phyloP scores from a whole-genome alignment of 2,329 filamentous ascomycete species.

The Furcasterigmium furcatum region DNA sequence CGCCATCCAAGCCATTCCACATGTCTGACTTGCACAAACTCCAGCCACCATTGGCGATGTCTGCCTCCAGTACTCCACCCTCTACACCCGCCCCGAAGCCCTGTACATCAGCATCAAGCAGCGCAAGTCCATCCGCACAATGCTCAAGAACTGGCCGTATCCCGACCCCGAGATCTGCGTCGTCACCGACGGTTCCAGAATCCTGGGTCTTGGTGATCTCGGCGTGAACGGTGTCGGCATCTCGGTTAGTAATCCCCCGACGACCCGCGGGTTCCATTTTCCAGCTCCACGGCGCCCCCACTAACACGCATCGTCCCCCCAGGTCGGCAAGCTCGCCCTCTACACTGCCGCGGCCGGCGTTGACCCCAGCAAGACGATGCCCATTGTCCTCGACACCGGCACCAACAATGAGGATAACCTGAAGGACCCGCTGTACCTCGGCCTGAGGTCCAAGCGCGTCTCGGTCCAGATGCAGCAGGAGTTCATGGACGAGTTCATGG shows the following conservation, averaged over 20 bases:
- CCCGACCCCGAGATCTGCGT: constrained; percentile 90
- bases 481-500: constrained; percentile 98
- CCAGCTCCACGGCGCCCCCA: not conserved
- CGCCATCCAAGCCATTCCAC: too few relatives aligned
- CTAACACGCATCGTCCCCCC: constrained; percentile 19
- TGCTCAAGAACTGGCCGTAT: constrained; percentile 92
- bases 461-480: constrained; percentile 75
- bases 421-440: constrained; percentile 78
- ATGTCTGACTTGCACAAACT: too few relatives aligned
- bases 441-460: constrained; percentile 79
- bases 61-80: constrained; percentile 91
- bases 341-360: constrained; percentile 97
- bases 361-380: constrained; percentile 78
- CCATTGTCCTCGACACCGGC: constrained; percentile 65
- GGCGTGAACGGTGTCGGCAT: constrained; percentile 98
- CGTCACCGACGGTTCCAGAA: constrained; percentile 93
- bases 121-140: constrained; percentile 81
- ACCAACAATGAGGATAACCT: constrained; percentile 66
- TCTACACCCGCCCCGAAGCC: constrained; percentile 92
- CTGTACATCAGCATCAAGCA: constrained; percentile 97
- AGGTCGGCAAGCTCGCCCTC: constrained; percentile 89
- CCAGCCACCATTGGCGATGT: constrained; percentile 86
- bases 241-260: too few relatives aligned
- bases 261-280: too few relatives aligned
- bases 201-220: constrained; percentile 87